Evolutionary conservation across 257 asterid species (phyloP).

Genomic region (Forsythia suspensa): DNA sequence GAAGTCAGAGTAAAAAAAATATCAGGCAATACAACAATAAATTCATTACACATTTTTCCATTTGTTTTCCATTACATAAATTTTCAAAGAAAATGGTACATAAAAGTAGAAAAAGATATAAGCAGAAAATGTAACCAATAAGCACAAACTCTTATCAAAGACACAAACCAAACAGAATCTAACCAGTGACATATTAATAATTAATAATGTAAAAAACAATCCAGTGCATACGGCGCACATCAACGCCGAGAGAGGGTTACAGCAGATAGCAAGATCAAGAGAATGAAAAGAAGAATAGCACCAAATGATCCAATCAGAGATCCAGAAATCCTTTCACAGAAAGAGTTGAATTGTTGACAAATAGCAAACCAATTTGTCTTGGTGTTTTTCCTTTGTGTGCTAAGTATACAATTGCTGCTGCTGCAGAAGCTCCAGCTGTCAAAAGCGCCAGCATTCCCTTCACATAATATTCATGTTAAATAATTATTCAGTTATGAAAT

Average conservation of each 20-base stretch:
- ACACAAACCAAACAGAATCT: too few species aligned
- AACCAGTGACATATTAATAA: too few species aligned
- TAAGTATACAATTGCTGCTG: constrained; percentile 45
- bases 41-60: too few species aligned
- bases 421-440: constrained; percentile 48
- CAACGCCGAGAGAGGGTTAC: constrained; percentile 31
- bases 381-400: constrained; percentile 44
- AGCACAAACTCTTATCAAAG: too few species aligned
- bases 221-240: neutral
- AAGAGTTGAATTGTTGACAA: constrained; percentile 43
- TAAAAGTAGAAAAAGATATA: too few species aligned
- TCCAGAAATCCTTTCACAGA: constrained; percentile 40
- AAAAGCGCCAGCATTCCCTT: constrained; percentile 42
- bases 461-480: neutral
- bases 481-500: too few species aligned
- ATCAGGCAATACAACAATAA: too few species aligned
- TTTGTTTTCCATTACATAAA: too few species aligned
- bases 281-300: constrained; percentile 24
- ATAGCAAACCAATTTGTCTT: constrained; percentile 45
- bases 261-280: constrained; percentile 33
- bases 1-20: too few species aligned
- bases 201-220: too few species aligned
- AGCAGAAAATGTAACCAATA: too few species aligned
- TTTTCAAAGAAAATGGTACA: too few species aligned
- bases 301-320: constrained; percentile 41